Conservation (phyloP, 2,329 filamentous ascomycete species). For the Thielaviopsis ethacetica region DNA sequence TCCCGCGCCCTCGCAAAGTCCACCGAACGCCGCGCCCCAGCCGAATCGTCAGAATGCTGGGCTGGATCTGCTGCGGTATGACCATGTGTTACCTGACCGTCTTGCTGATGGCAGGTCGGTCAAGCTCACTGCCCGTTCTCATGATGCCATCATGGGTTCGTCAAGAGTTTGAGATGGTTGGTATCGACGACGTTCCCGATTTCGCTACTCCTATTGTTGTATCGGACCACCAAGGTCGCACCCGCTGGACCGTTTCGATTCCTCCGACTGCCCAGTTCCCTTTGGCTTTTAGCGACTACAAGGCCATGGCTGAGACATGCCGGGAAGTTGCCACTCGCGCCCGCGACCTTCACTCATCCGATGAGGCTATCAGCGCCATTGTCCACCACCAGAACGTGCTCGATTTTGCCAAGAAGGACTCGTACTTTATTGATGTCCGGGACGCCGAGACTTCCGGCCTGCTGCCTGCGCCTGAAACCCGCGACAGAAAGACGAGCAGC, state of each 20-base stretch:
- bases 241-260: conserved; percentile 71
- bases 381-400: conserved; percentile 6
- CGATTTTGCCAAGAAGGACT: conserved; percentile 38
- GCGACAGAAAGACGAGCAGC: conserved; percentile 20
- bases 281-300: conserved; percentile 47
- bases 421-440: conserved; percentile 56
- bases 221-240: conserved; percentile 43
- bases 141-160: conserved; percentile 14
- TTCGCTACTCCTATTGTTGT: conserved; percentile 59
- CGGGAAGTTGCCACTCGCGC: conserved; percentile 46
- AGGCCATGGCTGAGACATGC: conserved; percentile 51
- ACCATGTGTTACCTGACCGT: conserved; percentile 33
- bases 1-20: conserved; percentile 49
- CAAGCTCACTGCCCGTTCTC: conserved; percentile 16
- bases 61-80: conserved; percentile 35
- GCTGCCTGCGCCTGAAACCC: conserved; percentile 29
- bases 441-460: conserved; percentile 53
- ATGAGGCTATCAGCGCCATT: conserved; percentile 23
- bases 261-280: conserved; percentile 52
- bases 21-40: conserved; percentile 39
- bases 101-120: conserved; percentile 17
- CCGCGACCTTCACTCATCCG: conserved; percentile 23
- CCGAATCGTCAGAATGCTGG: conserved; percentile 37
- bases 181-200: conserved; percentile 47
- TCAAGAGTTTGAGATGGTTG: conserved; percentile 49